phyloP scores from a whole-genome alignment of 768 basidiomycete species.

The Russula lepida region DNA sequence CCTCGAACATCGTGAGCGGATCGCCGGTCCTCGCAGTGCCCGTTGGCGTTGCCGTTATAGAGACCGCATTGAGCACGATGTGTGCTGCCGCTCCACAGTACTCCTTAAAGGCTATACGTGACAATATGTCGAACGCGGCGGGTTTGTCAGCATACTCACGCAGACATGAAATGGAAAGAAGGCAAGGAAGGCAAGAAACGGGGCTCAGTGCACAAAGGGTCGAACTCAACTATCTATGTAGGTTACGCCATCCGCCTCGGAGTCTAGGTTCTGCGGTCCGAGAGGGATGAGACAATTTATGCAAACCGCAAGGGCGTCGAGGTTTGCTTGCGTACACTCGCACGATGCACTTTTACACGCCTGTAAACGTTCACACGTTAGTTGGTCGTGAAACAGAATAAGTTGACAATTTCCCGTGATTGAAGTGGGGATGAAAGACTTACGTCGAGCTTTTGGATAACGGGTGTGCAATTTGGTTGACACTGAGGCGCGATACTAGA shows the following conservation, averaged over 20 bases:
- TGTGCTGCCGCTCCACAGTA: neutral
- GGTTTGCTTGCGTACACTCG: constrained; percentile 6
- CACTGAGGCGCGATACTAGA: neutral
- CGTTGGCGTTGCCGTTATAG: neutral
- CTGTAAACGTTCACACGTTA: neutral
- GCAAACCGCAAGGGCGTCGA: neutral
- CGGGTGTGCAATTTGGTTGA: neutral
- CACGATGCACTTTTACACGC: neutral
- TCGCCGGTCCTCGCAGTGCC: neutral
- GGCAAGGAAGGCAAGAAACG: no score
- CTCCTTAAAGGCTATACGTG: neutral
- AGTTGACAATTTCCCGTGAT: neutral
- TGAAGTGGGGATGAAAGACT: neutral
- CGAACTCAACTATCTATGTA: neutral
- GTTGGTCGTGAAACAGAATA: neutral
- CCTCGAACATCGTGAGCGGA: neutral
- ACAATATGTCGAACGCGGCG: neutral
- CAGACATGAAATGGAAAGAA: neutral
- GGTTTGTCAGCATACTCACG: neutral
- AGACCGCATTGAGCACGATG: neutral
- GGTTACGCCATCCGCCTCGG: rapidly evolving
- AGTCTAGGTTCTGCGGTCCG: neutral
- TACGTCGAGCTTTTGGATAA: constrained; percentile 1
- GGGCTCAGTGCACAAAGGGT: neutral
- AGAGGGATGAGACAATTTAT: neutral